Percentiles rank a stretch among this genome's conserved stretches.
Evolutionary conservation across 106 monocot genomes (phyloP).

Genomic region (Dendrobium nobile): DNA sequence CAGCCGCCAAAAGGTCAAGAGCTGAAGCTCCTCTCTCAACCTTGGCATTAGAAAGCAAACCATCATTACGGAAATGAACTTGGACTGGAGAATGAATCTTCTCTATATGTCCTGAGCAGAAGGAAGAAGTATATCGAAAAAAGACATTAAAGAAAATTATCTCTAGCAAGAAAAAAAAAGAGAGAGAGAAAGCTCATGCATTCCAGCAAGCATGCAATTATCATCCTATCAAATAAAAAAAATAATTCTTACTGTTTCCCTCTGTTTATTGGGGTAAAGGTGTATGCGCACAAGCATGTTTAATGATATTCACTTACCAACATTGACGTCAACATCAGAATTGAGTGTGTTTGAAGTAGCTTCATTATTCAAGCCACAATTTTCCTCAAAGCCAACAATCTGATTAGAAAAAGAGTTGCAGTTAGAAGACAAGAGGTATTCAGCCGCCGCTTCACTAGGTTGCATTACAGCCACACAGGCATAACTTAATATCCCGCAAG

Average conservation of each 20-base stretch:
- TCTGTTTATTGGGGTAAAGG: not conserved
- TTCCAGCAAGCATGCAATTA: not conserved
- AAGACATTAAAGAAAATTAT: not conserved
- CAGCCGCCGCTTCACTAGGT: slow-evolving; percentile 56
- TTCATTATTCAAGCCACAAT: slow-evolving; percentile 18
- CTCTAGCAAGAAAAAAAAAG: not conserved
- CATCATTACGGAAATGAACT: slow-evolving; percentile 16
- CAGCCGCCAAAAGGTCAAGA: slow-evolving; percentile 78
- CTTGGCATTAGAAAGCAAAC: slow-evolving; percentile 11
- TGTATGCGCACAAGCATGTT: not conserved
- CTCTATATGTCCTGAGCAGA: slow-evolving; percentile 17
- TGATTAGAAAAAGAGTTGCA: slow-evolving; percentile 43
- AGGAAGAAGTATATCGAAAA: slow-evolving; percentile 12
- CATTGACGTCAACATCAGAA: slow-evolving; percentile 18
- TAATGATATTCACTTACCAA: slow-evolving; percentile 25
- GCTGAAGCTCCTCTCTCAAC: slow-evolving; percentile 38
- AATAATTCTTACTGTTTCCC: not conserved
- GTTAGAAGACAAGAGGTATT: slow-evolving; percentile 56
- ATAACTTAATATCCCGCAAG: slow-evolving; percentile 93
- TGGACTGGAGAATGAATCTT: slow-evolving; percentile 15
- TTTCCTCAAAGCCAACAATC: slow-evolving; percentile 16
- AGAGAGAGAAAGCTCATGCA: not conserved
- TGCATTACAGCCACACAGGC: slow-evolving; percentile 78
- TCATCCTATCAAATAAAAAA: not conserved
- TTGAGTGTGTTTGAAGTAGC: slow-evolving; percentile 5